These are phyloP conservation scores for Paecilomyces formosus DNA, from an alignment of 2,329 filamentous ascomycete species.

Conservation along the genomic window DNA sequence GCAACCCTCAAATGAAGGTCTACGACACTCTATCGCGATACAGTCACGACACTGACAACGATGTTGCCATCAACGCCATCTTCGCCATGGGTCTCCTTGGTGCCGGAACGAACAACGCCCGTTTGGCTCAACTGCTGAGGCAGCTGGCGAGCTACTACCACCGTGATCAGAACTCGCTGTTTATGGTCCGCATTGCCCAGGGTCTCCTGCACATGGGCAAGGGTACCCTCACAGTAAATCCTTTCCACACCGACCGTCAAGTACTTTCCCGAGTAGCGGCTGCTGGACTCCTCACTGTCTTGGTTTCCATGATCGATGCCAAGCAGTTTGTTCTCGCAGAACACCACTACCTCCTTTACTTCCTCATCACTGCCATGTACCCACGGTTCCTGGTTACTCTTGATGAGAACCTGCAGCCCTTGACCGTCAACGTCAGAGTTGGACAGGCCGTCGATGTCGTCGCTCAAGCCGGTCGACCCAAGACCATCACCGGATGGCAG, in stretches of 20 bases:
- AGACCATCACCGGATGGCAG: slow-evolving; percentile 99
- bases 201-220: slow-evolving; percentile 99
- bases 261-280: slow-evolving; percentile 87
- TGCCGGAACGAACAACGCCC: slow-evolving; percentile 95
- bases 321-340: slow-evolving; percentile 72
- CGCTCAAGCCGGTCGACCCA: slow-evolving; percentile 90
- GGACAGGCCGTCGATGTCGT: slow-evolving; percentile 98
- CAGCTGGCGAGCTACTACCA: slow-evolving; percentile 98
- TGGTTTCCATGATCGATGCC: slow-evolving; percentile 90
- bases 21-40: slow-evolving; percentile 97
- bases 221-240: slow-evolving; percentile 88
- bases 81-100: slow-evolving; percentile 98
- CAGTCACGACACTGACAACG: slow-evolving; percentile 96
- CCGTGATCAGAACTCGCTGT: slow-evolving; percentile 87
- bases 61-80: slow-evolving; percentile 96
- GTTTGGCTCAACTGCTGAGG: slow-evolving; percentile 84
- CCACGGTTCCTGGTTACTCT: slow-evolving; percentile 94
- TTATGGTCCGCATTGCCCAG: slow-evolving; percentile 98
- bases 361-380: slow-evolving; percentile 92
- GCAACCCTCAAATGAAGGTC: slow-evolving; percentile 99
- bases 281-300: slow-evolving; percentile 79
- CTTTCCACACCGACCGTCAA: slow-evolving; percentile 98
- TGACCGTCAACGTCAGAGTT: slow-evolving; percentile 93
- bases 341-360: slow-evolving; percentile 92
- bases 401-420: slow-evolving; percentile 85